Base-by-base conservation (phyloP, 1,284 basidiomycete species). In the Puccinia coronata region DNA sequence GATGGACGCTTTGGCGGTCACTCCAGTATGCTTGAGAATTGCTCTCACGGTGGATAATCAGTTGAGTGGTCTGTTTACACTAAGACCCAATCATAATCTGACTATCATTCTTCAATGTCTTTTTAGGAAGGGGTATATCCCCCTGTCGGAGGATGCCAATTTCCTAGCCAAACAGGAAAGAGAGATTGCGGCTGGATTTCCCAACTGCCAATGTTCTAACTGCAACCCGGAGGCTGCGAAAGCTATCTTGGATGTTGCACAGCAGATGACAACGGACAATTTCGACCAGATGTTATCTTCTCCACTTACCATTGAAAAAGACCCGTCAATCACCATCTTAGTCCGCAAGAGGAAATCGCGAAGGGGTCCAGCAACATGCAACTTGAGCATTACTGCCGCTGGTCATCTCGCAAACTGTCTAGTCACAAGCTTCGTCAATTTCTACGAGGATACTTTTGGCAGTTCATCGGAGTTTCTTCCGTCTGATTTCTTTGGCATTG, bases 1-100 rank as follows among this genome's bases (percentile, higher is more conserved):
- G 18, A 63, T 63, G 59, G 59, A 63, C 39, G 59, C 31, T 20
- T 25, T 63, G 59, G 59, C 59, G 18, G n/a, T 63, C 3, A 63
- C 59, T 63, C 59, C 59, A 4, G 59, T 63, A 4, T 63, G 59
- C n/a, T 25, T 63, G 39, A 31, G 59, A 11, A 63, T 63, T 20
- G 59, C 59, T 2, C 16, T 63, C 18, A 63, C 59, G 16, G 31
- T 63, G 3, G 43, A 43, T 16, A 43, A 43, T 43, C 43, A 43
- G 43, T 43, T 43, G 43, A 43, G 43, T 43, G 16, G 8, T 16
- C 43, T 16, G 8, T 6, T 8, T 16, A 6, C 6, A 6, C 43
- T 16, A 43, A 6, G 8, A 43, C 6, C 16, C 16, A 6, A 43
- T 43, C 16, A 8, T 16, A 43, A 6, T 16, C 16, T 43, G 43